A percentile compares a stretch with the other conserved stretches of the same genome.
phyloP scores from a whole-genome alignment of 2,329 filamentous ascomycete genomes.

The Aspergillus sojae region DNA sequence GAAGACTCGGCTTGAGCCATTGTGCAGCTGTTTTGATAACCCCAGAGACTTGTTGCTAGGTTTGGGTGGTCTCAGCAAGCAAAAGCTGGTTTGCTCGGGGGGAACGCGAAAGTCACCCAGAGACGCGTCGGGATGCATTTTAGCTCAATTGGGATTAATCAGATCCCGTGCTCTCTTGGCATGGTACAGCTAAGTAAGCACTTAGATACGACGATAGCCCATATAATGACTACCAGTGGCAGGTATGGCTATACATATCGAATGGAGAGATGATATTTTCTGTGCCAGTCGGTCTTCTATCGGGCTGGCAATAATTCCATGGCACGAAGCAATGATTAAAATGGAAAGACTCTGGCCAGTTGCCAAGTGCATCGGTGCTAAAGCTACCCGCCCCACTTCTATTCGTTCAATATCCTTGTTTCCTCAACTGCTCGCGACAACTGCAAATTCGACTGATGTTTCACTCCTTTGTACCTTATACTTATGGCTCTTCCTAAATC shows the following conservation, averaged over 20 bases:
- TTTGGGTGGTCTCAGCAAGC: background rate
- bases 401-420: background rate
- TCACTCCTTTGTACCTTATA: background rate
- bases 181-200: background rate
- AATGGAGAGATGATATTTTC: background rate
- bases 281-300: background rate
- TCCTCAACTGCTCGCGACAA: background rate
- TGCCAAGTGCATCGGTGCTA: background rate
- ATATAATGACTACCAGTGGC: background rate
- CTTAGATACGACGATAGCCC: background rate
- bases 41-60: background rate
- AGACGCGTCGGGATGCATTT: conserved; percentile 29
- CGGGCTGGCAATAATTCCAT: background rate
- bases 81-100: conserved; percentile 6
- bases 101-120: conserved; percentile 30
- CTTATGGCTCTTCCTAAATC: background rate
- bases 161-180: background rate
- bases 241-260: background rate
- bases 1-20: conserved; percentile 54
- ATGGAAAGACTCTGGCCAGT: background rate
- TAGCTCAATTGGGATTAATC: conserved; percentile 8
- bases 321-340: background rate
- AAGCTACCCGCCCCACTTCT: background rate
- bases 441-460: background rate
- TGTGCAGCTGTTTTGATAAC: conserved; percentile 10